These are phyloP conservation scores for Purpureocillium lavendulum DNA, from an alignment of 2,329 filamentous ascomycete genomes.

Conservation along the genomic window DNA sequence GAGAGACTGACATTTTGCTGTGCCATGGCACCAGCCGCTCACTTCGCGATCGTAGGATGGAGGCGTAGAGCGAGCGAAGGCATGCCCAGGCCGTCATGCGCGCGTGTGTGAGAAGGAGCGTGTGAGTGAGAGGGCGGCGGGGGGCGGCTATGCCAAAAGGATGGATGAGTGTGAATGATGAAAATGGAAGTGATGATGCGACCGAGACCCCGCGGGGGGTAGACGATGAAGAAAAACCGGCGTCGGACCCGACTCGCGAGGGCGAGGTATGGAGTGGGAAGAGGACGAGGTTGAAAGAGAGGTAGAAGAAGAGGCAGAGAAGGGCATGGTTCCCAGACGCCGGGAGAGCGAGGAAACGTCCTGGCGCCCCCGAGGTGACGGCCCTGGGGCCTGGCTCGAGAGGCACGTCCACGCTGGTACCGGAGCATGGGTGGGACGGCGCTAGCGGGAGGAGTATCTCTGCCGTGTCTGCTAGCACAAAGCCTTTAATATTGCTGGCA, in stretches of 20 bases:
- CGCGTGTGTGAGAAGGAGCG: conserved; percentile 10
- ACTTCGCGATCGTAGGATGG: conserved; percentile 24
- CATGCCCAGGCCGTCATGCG: conserved; percentile 14
- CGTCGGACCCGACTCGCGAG: conserved; percentile 16
- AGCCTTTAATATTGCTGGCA: conserved; percentile 3
- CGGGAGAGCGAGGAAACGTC: conserved; percentile 30
- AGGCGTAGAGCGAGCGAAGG: conserved; percentile 17
- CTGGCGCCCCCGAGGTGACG: conserved; percentile 26
- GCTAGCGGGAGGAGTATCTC: conserved; percentile 18
- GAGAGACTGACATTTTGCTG: conserved; percentile 26
- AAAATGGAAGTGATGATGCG: background rate
- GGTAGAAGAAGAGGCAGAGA: conserved; percentile 18
- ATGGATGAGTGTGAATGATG: conserved; percentile 1
- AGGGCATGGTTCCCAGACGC: conserved; percentile 23
- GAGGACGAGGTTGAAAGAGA: conserved; percentile 23
- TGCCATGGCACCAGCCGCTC: conserved; percentile 27
- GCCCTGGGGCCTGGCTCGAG: conserved; percentile 23
- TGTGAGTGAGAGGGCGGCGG: conserved; percentile 8
- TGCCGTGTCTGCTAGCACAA: conserved; percentile 16
- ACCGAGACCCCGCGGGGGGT: background rate
- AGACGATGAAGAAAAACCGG: conserved; percentile 6
- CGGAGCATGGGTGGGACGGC: conserved; percentile 26
- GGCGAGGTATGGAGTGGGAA: conserved; percentile 18
- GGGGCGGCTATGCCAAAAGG: background rate
- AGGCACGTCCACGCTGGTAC: conserved; percentile 21